Base-by-base conservation (phyloP, 192 early-diverging fungal species). In the Globomyces pollinis-pini region DNA sequence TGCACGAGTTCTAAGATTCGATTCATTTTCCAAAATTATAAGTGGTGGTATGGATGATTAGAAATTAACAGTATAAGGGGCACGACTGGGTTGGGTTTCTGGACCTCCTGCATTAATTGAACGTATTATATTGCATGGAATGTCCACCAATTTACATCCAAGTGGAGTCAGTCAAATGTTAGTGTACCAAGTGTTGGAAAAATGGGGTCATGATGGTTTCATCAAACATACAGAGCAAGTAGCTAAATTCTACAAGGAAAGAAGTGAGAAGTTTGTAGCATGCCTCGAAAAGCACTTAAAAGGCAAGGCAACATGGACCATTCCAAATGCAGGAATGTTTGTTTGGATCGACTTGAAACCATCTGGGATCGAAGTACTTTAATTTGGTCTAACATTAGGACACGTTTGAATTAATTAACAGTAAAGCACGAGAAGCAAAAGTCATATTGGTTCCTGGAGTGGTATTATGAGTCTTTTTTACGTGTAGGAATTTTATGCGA, bases 11-110 rank as follows among this genome's bases (percentile, higher is more conserved):
- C 75, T 98, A 21, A 83, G 94, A 1, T 86, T 95, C 47, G 94
- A 98, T 63, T 89, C 86, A 24, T 85, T 98, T 63, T 90, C 87
- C 67, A 98, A 98, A 66, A 82, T 98, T 44, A 58, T 98, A 31
- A 89, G 88, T 3, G 86, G 90, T 1, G 94, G 94, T 24, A 47
- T 47, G 44, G 8, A n/a, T n/a, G n/a, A n/a, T n/a, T n/a, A n/a
- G n/a, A n/a, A n/a, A n/a, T n/a, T n/a, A n/a, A n/a, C n/a, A n/a
- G n/a, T n/a, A n/a, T n/a, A n/a, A n/a, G n/a, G n/a, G n/a, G 55
- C 91, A 54, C 87, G 94, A 35, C 65, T 92, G 20, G 93, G 93
- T 7, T 71, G 60, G 54, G 79, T 74, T 16, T 72, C 78, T 30
- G 80, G 80, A 3, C 80, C 80, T 0, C 65, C 61, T 18, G 79